Base-by-base conservation (phyloP, 345 rosid species). In the Brassica nigra region DNA sequence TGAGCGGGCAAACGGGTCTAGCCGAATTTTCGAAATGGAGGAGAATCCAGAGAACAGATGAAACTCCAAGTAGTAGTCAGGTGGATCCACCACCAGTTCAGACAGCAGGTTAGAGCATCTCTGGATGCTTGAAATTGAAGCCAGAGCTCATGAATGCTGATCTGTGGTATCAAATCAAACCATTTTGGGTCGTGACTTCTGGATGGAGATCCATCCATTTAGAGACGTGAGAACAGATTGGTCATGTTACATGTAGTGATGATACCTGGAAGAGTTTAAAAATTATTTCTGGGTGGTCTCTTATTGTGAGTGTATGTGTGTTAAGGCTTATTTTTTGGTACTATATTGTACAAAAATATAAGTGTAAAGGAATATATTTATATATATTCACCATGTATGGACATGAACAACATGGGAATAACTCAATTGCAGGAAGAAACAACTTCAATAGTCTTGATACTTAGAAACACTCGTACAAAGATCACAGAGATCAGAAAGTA, bases 1-100 rank as follows among this genome's bases (percentile, higher is more conserved):
- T 90, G 95, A 80, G 85, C 36, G 87, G 80, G 63, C 83, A 86
- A 67, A 87, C 91, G 28, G 7, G 83, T 69, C 34, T 90, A 16
- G 78, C 14, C 1, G 89, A 87, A 86, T 64, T 89, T 76, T 47
- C 20, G 15, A 84, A 74, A 73, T 81, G 85, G 84, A 81, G 86
- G 81, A 80, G 82, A 76, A 64, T 61, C 42, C 84, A 12, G 15
- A 75, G 63, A 71, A 30, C 68, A 64, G 67, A n/a, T 80, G 83
- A 80, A 75, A 2, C 39, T 75, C 65, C 70, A 68, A 68, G 55
- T 58, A 62, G 16, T 49, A 75, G 68, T 69, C 83, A 75, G 39
- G 79, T 29, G 62, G 79, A 69, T 68, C 71, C 62, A 69, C 62
- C 76, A 69, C 76, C 80, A 5, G 80, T 30, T 70, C 63, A 75